A percentile compares a stretch with the other conserved stretches of the same genome.
phyloP scores from a whole-genome alignment of 257 asterid genomes.

The Solanum rostratum region DNA sequence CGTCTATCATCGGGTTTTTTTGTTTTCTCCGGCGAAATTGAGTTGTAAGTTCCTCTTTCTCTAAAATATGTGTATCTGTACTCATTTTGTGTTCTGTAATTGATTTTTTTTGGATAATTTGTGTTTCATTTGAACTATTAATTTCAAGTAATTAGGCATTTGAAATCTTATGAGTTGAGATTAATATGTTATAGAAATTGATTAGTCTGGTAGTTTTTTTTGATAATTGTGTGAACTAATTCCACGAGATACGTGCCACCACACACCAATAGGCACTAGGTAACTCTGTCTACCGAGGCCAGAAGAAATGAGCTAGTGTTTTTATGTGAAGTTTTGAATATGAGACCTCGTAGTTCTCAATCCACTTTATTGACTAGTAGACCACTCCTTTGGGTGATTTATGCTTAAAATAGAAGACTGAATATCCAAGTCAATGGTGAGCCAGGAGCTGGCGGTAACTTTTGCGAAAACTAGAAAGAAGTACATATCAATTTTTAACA shows the following conservation, averaged over 20 bases:
- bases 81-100: not conserved
- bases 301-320: not conserved
- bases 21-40: not conserved
- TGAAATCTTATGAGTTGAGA: not conserved
- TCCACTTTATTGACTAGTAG: not conserved
- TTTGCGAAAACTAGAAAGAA: not conserved
- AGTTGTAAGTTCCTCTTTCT: not conserved
- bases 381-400: not conserved
- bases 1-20: not conserved
- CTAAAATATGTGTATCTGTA: not conserved
- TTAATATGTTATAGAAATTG: not conserved
- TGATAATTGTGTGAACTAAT: not conserved
- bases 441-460: not conserved
- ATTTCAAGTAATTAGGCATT: not conserved
- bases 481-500: not conserved
- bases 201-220: rapidly evolving
- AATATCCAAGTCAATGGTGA: not conserved
- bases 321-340: not conserved
- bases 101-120: not conserved
- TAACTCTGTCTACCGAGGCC: not conserved
- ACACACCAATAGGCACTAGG: rapidly evolving
- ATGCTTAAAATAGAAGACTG: not conserved
- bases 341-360: not conserved
- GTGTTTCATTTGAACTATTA: not conserved
- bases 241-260: not conserved